Evolutionary conservation across 306 rosid species (phyloP).

Genomic region (Ochetophila trinervis): DNA sequence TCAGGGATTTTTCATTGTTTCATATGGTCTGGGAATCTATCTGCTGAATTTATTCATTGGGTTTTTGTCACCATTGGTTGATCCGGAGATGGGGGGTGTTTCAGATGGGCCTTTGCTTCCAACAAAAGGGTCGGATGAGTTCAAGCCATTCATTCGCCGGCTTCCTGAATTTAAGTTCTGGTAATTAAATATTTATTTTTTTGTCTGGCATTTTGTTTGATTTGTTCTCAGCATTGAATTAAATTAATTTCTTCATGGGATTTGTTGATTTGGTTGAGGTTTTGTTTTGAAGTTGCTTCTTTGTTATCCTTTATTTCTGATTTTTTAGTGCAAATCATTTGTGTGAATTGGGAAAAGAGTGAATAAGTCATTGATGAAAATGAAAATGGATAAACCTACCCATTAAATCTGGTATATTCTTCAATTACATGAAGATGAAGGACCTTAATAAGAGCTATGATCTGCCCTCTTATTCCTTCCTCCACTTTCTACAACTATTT

Average conservation of each 20-base stretch:
- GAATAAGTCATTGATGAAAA: neutral
- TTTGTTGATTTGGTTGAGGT: neutral
- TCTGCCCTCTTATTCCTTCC: no score
- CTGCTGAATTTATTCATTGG: constrained; percentile 81
- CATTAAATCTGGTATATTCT: neutral
- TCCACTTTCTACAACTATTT: no score
- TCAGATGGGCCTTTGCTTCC: constrained; percentile 70
- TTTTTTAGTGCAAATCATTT: neutral
- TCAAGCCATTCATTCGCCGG: constrained; percentile 82
- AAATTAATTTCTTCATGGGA: neutral
- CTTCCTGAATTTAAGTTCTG: constrained; percentile 96
- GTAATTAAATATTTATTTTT: constrained; percentile 39
- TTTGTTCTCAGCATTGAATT: no score
- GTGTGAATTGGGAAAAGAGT: neutral
- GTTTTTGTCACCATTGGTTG: constrained; percentile 79
- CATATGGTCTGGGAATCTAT: constrained; percentile 84
- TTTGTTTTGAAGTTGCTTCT: neutral
- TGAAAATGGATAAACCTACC: neutral
- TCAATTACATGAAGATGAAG: no score
- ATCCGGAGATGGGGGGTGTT: constrained; percentile 65
- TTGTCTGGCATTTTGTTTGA: neutral
- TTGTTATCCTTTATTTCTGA: neutral
- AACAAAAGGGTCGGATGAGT: constrained; percentile 85
- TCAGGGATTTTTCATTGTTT: constrained; percentile 78
- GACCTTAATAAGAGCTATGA: no score